Evolutionary conservation across 306 rosid species (phyloP).

Genomic region (Ziziphus jujuba): DNA sequence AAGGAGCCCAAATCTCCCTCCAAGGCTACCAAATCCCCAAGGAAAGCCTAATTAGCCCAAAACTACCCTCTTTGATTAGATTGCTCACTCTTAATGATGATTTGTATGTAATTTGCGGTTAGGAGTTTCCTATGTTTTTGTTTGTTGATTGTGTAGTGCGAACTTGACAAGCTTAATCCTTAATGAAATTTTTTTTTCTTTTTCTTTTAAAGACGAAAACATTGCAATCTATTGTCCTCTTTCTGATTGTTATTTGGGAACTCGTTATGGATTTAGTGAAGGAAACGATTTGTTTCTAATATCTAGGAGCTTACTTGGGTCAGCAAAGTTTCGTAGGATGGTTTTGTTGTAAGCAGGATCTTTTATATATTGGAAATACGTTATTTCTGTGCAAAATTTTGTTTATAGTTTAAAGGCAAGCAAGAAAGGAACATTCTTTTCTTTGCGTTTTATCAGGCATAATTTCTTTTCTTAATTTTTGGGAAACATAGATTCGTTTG

Average conservation of each 20-base stretch:
- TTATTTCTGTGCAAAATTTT: no score
- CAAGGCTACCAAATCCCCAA: constrained; percentile 67
- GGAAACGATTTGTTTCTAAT: constrained; percentile 30
- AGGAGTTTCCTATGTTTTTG: constrained; percentile 8
- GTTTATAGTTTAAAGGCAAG: no score
- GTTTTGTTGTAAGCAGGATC: neutral
- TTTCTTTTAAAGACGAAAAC: neutral
- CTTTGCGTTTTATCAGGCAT: no score
- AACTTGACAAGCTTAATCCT: neutral
- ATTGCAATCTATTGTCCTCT: neutral
- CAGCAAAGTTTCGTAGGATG: no score
- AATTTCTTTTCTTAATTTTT: no score
- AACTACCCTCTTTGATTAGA: neutral
- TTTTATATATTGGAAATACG: no score
- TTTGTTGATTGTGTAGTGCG: constrained; percentile 10
- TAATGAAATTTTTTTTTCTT: neutral
- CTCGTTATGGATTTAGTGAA: constrained; percentile 1
- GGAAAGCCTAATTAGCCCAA: constrained; percentile 42
- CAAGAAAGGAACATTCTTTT: no score
- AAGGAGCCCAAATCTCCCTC: constrained; percentile 73
- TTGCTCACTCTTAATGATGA: neutral
- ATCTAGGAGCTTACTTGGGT: neutral
- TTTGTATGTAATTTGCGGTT: constrained; percentile 39
- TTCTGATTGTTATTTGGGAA: neutral
- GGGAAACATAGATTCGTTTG: no score